A percentile compares a stretch with the other conserved stretches of the same genome.
phyloP scores from a whole-genome alignment of 768 basidiomycete species.

The Serendipita vermifera region DNA sequence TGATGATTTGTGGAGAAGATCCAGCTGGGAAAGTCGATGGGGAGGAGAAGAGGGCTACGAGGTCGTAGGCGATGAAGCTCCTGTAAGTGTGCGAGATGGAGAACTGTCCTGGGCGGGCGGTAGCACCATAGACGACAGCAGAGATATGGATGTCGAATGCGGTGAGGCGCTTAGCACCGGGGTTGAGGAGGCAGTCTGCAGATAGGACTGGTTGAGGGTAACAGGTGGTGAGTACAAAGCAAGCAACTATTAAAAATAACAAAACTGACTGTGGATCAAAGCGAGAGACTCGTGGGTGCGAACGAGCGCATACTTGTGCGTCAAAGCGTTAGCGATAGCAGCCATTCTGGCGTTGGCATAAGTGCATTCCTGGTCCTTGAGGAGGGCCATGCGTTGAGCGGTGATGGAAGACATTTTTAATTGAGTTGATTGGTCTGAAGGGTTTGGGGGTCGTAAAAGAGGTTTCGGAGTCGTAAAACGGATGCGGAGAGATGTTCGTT shows the following conservation, averaged over 20 bases:
- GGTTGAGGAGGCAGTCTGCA: constrained; percentile 1
- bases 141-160: constrained; percentile 2
- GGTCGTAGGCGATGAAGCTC: constrained; percentile 3
- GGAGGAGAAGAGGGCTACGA: constrained; percentile 1
- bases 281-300: background rate
- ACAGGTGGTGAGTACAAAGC: background rate
- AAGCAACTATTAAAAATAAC: background rate
- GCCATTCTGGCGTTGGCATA: constrained; percentile 2
- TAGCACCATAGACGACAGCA: background rate
- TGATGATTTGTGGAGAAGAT: background rate
- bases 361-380: background rate
- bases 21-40: background rate
- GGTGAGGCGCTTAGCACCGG: background rate
- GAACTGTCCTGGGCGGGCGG: background rate
- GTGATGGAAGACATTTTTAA: background rate
- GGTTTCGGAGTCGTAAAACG: too few species aligned
- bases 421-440: background rate
- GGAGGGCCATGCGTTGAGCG: background rate
- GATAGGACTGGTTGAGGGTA: background rate
- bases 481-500: background rate
- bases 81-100: background rate
- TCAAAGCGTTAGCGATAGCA: background rate
- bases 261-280: background rate
- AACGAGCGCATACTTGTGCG: background rate
- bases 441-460: background rate